These are phyloP conservation scores for Lophiotrema nucula DNA, from an alignment of 495 filamentous ascomycete genomes.

Conservation along the genomic window DNA sequence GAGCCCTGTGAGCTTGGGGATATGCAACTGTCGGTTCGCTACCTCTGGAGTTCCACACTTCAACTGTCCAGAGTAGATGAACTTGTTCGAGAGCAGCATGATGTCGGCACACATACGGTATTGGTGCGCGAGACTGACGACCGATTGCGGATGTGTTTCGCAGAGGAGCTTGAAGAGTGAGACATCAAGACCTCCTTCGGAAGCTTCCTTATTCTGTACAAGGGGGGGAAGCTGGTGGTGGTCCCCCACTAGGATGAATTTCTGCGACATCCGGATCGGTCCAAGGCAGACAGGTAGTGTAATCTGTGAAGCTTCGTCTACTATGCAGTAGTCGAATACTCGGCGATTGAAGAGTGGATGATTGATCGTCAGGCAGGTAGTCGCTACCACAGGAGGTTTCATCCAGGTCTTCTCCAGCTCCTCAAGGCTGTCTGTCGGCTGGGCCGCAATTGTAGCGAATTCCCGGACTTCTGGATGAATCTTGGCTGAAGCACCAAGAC, in stretches of 20 bases:
- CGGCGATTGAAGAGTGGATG: slow-evolving; percentile 85
- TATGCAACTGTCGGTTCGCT: slow-evolving; percentile 58
- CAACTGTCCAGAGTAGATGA: slow-evolving; percentile 86
- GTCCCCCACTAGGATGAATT: slow-evolving; percentile 92
- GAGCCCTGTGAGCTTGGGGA: slow-evolving; percentile 56
- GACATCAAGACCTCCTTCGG: slow-evolving; percentile 81
- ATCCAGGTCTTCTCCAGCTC: slow-evolving; percentile 81
- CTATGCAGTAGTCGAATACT: slow-evolving; percentile 95
- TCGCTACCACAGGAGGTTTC: slow-evolving; percentile 82
- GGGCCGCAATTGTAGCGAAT: slow-evolving; percentile 74
- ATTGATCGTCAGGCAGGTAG: slow-evolving; percentile 88
- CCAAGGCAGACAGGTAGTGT: slow-evolving; percentile 91
- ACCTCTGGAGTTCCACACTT: slow-evolving; percentile 83
- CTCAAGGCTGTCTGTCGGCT: slow-evolving; percentile 69
- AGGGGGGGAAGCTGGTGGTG: slow-evolving; percentile 93
- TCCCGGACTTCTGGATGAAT: slow-evolving; percentile 80
- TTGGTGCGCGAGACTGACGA: slow-evolving; percentile 89
- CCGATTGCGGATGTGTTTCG: slow-evolving; percentile 78
- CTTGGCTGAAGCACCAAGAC: slow-evolving; percentile 78
- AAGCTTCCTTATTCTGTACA: slow-evolving; percentile 86
- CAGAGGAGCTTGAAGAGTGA: slow-evolving; percentile 92
- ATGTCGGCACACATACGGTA: slow-evolving; percentile 98
- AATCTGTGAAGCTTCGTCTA: slow-evolving; percentile 97
- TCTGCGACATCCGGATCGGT: slow-evolving; percentile 88
- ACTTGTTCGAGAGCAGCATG: slow-evolving; percentile 87